Base-by-base conservation (phyloP, 148 eudicot species). In the Chenopodium formosanum region DNA sequence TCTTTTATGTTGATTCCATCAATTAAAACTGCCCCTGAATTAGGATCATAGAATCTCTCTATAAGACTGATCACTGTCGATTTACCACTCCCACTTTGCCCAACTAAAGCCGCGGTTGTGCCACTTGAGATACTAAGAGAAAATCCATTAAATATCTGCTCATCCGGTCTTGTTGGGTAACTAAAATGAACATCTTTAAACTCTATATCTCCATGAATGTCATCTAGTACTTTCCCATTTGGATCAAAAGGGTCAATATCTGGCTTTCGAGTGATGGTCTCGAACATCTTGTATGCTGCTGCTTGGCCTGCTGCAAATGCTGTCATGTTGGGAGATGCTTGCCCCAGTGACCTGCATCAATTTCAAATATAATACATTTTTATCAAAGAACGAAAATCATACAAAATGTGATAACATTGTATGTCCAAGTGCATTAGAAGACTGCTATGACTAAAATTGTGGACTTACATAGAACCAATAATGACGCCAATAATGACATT, bases 11-110 rank as follows among this genome's bases (percentile, higher is more conserved):
- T 85, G 46, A 81, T 76, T 20, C 91, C 93, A 88, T 92, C 95
- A 23, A 92, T 88, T 31, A 92, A 83, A 70, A 92, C 95, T 66
- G 90, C 86, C 67, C 95, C 95, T 19, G 87, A 85, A 2, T 84
- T 82, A 47, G 95, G 95, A 85, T 92, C 95, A 62, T 92, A 92
- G 53, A 92, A 92, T 84, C 95, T 88, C 86, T 92, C 93, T 60
- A 92, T 83, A 37, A 92, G 82, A 80, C 92, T 89, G 34, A 90
- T 87, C 3, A 90, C 93, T 52, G 95, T 90, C 4, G 95, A 92
- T 82, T 92, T 92, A 19, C 93, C 93, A 48, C 93, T 90, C 73
- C 95, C 95, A 76, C 95, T 92, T 80, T 89, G 87, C 22, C 95
- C 93, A 73, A 92, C 93, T 82, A 92, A 86, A 40, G 95, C 95